Evolutionary conservation across 2,329 filamentous ascomycete species (phyloP).

Genomic region (Cryphonectria japonica): DNA sequence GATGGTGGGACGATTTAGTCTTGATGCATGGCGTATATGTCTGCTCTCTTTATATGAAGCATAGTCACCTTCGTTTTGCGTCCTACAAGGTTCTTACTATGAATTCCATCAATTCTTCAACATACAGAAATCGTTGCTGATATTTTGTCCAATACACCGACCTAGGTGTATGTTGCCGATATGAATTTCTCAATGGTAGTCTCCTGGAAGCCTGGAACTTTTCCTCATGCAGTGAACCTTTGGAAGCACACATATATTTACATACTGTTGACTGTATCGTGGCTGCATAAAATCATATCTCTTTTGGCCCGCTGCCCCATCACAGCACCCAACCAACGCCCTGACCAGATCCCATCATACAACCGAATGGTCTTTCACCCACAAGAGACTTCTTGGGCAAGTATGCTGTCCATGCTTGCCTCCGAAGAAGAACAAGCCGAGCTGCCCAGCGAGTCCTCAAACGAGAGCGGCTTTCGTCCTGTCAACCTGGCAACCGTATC

Average conservation of each 20-base stretch:
- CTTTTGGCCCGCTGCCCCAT: background rate
- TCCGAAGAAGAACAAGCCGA: background rate
- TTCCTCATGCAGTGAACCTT: background rate
- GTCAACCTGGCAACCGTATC: constrained; percentile 12
- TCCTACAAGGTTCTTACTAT: background rate
- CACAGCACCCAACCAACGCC: background rate
- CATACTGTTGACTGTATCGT: background rate
- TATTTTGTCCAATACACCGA: too few relatives aligned
- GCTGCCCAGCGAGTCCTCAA: background rate
- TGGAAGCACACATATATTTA: background rate
- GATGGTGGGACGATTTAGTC: background rate
- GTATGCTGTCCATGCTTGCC: background rate
- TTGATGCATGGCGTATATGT: background rate
- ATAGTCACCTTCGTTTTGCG: background rate
- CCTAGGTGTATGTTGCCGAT: too few relatives aligned
- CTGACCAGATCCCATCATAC: background rate
- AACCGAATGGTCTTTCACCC: background rate
- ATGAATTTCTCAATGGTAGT: background rate
- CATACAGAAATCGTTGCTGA: too few relatives aligned
- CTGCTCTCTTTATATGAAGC: background rate
- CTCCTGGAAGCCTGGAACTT: background rate
- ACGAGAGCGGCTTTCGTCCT: constrained; percentile 1
- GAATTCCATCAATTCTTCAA: too few relatives aligned
- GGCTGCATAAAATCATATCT: background rate
- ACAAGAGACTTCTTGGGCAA: background rate